A percentile compares a stretch with the other conserved stretches of the same genome.
Evolutionary conservation across 306 rosid genomes (phyloP).

Genomic region (Bauhinia variegata): DNA sequence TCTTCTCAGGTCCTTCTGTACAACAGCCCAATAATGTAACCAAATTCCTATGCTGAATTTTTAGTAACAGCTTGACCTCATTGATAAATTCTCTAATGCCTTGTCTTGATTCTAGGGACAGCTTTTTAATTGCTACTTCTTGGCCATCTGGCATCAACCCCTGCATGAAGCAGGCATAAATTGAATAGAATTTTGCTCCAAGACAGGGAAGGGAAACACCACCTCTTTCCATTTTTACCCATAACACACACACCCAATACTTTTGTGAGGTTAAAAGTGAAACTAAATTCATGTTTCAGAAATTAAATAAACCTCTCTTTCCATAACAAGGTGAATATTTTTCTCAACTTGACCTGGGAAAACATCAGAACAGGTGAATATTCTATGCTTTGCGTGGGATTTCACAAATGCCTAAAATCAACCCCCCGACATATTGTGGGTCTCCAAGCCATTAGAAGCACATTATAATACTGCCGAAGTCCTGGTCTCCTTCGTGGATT

Average conservation of each 20-base stretch:
- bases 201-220: background rate
- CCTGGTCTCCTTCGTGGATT: background rate
- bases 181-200: constrained; percentile 9
- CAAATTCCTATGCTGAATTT: constrained; percentile 82
- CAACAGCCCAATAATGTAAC: constrained; percentile 79
- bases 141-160: constrained; percentile 90
- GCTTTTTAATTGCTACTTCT: constrained; percentile 88
- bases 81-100: constrained; percentile 82
- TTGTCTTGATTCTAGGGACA: constrained; percentile 75
- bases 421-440: background rate
- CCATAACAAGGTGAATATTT: background rate
- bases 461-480: background rate
- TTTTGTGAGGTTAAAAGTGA: background rate
- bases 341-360: background rate
- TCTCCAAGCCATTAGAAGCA: background rate
- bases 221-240: no score
- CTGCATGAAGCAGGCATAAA: constrained; percentile 45
- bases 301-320: background rate
- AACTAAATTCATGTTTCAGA: background rate
- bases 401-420: background rate
- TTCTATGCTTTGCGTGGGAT: background rate
- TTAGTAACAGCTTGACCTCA: constrained; percentile 75
- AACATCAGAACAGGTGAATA: background rate
- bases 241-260: background rate
- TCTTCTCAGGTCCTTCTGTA: constrained; percentile 90